Evolutionary conservation across 305 asterid species (phyloP), one percentile per base, ranked within the genome.

Genomic region (Fraxinus xanthoxyloides): DNA sequence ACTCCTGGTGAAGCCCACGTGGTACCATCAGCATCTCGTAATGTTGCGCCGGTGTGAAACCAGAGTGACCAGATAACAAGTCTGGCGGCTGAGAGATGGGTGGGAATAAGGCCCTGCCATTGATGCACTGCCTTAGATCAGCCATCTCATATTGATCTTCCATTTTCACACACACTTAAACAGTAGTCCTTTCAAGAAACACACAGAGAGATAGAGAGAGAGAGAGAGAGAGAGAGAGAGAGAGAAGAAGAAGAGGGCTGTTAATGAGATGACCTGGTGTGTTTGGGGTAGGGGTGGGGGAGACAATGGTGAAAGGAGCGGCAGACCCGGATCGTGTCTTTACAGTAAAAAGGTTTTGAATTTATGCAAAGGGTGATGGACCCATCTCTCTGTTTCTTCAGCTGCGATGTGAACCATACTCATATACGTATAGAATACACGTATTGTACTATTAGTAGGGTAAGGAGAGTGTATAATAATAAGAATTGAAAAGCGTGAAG

Each of bases 241-340:
- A 75, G 35, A 7, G 56, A 72, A 26, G 10, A 2, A 35, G 76
- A 5, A 2, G 23, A 38, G 79, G 84, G 81, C 67, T 63, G 15
- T 63, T 63, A 21, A 63, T 24, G 72, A 63, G 72, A 24, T 3
- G 34, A 63, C 32, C 28, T 56, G 67, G 28, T 28, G 67, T 56
- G n/a, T 63, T 63, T 1, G 32, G 38, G 38, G 38, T 6, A 15
- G 31, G 78, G 28, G 7, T 17, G 24, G 32, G 48, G 40, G 28
- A 54, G 85, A 78, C 87, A 84, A 76, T 79, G 84, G 88, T 78
- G 88, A 81, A 75, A 83, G 88, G 89, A 77, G 90, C 93, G 92
- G 86, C 87, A 84, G 93, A 90, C 84, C 81, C 93, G 93, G 93
- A 89, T 90, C 91, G 87, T 90, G 93, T 90, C 77, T 79, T 87